Base-by-base conservation (phyloP, 164 flowering plant species). In the Aristolochia californica region DNA sequence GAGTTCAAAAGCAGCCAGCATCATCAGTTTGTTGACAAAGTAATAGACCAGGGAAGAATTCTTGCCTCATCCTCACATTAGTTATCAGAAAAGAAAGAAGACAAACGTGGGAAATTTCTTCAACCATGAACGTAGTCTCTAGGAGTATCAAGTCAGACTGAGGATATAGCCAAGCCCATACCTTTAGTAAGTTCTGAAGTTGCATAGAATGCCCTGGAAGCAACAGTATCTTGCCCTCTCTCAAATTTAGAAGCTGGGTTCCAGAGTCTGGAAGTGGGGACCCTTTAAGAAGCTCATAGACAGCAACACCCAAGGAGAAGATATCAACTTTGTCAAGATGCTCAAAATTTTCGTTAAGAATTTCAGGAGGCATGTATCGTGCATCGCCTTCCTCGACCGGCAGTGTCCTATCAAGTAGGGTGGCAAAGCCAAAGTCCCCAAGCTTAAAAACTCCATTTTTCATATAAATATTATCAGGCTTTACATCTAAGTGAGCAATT, bases 341-440 rank as follows among this genome's bases (percentile, higher is more conserved):
- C 63, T 93, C 97, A 66, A 80, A 84, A 22, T 79, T 74, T 56
- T 87, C 95, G 62, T 89, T 93, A 53, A 93, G 66, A 53, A 93
- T 85, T 77, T 93, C 99, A 57, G 71, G 89, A 62, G 99, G 96
- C 97, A 87, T 85, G 67, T 93, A 93, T 0, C 97, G 88, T 21
- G 91, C 94, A 80, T 93, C 99, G 2, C 99, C 97, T 69, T 89
- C 99, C 69, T 93, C 99, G 58, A 89, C 72, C 11, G 96, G 87
- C 49, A 93, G 70, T 72, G 85, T 87, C 53, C 72, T 66, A 64
- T 89, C 75, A 2, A 87, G 65, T 14, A 78, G 87, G 26, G 91
- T 89, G 38, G 96, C 90, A 73, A 96, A 85, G 59, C 99, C 99
- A 70, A 93, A 87, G 69, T 93, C 99, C 48, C 99, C 99, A 67